Percentiles rank a stretch among this genome's conserved stretches.
Evolutionary conservation across 2,329 filamentous ascomycete genomes (phyloP).

Genomic region (Penicillium olsonii): DNA sequence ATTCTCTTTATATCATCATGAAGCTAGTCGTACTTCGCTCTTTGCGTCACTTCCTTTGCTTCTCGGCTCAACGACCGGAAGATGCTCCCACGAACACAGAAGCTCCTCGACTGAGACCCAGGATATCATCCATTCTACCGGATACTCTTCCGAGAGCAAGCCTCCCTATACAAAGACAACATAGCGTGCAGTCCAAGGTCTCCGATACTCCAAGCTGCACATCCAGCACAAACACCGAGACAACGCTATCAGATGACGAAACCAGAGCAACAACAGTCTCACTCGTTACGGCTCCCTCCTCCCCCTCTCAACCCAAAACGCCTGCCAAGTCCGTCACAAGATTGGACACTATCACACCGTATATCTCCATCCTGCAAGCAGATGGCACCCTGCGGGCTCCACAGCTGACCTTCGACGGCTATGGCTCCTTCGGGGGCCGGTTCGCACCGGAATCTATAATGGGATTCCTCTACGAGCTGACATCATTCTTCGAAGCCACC

Average conservation of each 20-base stretch:
- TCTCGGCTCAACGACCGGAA: slow-evolving; percentile 10
- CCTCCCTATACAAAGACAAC: background rate
- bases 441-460: slow-evolving; percentile 32
- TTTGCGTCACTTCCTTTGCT: slow-evolving; percentile 21
- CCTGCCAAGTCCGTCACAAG: slow-evolving; percentile 9
- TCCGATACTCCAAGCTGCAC: slow-evolving; percentile 5
- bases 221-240: slow-evolving; percentile 12
- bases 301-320: slow-evolving; percentile 10
- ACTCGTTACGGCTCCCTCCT: slow-evolving; percentile 11
- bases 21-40: slow-evolving; percentile 12
- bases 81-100: background rate
- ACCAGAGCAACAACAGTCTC: slow-evolving; percentile 16
- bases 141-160: slow-evolving; percentile 1
- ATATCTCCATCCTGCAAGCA: slow-evolving; percentile 23
- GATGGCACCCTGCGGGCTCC: slow-evolving; percentile 23
- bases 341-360: slow-evolving; percentile 16
- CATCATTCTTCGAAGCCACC: slow-evolving; percentile 25
- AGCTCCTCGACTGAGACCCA: slow-evolving; percentile 9
- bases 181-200: background rate
- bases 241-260: slow-evolving; percentile 15
- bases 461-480: slow-evolving; percentile 27
- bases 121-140: slow-evolving; percentile 1
- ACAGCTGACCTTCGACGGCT: slow-evolving; percentile 23
- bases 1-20: background rate
- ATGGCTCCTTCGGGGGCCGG: slow-evolving; percentile 29